Evolutionary conservation across 2,329 filamentous ascomycete species (phyloP).

Genomic region (Clarireedia paspali): DNA sequence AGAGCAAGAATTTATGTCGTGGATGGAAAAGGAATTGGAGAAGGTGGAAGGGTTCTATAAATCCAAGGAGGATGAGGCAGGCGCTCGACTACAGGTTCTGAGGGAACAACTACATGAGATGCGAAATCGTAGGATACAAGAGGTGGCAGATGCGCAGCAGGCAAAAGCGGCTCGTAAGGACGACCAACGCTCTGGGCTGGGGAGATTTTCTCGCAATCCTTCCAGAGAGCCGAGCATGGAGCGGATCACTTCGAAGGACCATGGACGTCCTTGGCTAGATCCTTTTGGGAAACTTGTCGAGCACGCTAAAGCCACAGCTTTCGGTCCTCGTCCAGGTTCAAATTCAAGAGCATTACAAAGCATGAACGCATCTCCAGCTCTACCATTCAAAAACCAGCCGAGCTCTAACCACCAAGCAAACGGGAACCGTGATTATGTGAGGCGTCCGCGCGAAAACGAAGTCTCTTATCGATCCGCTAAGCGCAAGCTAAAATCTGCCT

Average conservation of each 20-base stretch:
- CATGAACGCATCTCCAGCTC: conserved; percentile 36
- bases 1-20: conserved; percentile 80
- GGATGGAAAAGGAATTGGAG: conserved; percentile 74
- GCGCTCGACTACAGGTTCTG: conserved; percentile 59
- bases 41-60: conserved; percentile 92
- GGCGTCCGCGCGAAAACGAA: conserved; percentile 42
- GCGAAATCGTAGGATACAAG: conserved; percentile 72
- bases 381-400: conserved; percentile 34
- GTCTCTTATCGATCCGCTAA: conserved; percentile 85
- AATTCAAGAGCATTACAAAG: conserved; percentile 52
- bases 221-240: conserved; percentile 15
- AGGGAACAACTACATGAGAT: conserved; percentile 87
- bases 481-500: conserved; percentile 79
- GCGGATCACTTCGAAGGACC: conserved; percentile 16
- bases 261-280: conserved; percentile 38
- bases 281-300: conserved; percentile 35
- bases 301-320: conserved; percentile 41
- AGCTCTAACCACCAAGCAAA: conserved; percentile 18
- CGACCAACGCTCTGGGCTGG: conserved; percentile 12
- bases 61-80: conserved; percentile 79
- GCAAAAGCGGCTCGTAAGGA: conserved; percentile 19
- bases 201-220: conserved; percentile 14
- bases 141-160: conserved; percentile 39
- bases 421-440: conserved; percentile 40
- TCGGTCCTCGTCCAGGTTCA: conserved; percentile 40